Percentiles rank a stretch among this genome's conserved stretches.
Conservation (phyloP, 2,329 filamentous ascomycete species). For the Zasmidium cellare region DNA sequence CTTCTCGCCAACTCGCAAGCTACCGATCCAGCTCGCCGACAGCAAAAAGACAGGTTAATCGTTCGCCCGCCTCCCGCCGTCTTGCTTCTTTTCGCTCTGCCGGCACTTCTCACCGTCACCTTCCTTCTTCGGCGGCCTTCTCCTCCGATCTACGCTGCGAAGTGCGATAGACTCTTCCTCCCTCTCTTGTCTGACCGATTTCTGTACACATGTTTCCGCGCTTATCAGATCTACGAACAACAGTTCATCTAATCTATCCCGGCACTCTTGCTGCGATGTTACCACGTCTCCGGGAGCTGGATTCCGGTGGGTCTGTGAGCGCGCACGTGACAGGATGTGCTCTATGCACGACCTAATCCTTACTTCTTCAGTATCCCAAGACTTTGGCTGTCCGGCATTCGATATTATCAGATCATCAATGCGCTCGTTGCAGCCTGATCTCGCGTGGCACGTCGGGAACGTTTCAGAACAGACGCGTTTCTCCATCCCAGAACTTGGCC, state of each 20-base stretch:
- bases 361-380: neutral
- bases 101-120: neutral
- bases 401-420: neutral
- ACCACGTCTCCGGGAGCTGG: neutral
- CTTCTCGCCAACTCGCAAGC: neutral
- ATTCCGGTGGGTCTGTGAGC: neutral
- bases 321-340: neutral
- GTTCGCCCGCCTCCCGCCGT: neutral
- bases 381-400: neutral
- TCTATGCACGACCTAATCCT: neutral
- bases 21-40: neutral
- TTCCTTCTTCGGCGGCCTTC: neutral
- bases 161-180: neutral
- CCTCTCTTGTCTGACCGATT: neutral
- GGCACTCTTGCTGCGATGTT: neutral
- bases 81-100: too few relatives aligned
- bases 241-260: neutral
- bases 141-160: neutral
- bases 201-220: neutral
- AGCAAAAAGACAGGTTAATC: neutral
- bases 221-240: neutral
- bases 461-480: too few relatives aligned
- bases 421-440: neutral
- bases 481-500: too few relatives aligned
- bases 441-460: neutral